These are phyloP conservation scores for Hypoxylon sp. DNA, from an alignment of 2,329 filamentous ascomycete genomes.

Conservation along the genomic window DNA sequence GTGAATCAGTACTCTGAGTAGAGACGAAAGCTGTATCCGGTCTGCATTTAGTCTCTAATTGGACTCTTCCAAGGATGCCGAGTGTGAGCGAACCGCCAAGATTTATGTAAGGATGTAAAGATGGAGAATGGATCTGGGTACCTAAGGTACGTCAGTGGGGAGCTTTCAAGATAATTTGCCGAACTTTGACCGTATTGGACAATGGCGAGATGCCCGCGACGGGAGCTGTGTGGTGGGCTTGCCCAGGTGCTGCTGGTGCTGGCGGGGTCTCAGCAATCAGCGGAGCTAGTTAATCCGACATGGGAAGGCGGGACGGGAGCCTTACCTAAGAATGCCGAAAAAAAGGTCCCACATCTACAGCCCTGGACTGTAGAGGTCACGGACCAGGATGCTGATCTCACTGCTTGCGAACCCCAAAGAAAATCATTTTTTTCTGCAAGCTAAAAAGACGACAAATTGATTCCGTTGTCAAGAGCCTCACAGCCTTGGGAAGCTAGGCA, in stretches of 20 bases:
- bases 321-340: constrained; percentile 4
- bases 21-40: constrained; percentile 1
- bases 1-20: constrained; percentile 1
- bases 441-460: constrained; percentile 29
- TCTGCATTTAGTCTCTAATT: not conserved
- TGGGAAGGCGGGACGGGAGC: constrained; percentile 11
- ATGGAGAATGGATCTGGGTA: not conserved
- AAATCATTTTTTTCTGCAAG: constrained; percentile 32
- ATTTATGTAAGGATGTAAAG: constrained; percentile 17
- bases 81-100: constrained; percentile 16
- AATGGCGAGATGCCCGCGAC: constrained; percentile 11
- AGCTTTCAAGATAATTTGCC: no score
- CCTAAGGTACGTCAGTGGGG: no score
- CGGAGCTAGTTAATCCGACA: no score
- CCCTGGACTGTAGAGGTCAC: not conserved
- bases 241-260: no score
- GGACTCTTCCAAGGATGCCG: constrained; percentile 2
- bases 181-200: not conserved
- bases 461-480: constrained; percentile 31
- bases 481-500: constrained; percentile 28
- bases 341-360: not conserved
- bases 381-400: constrained; percentile 37
- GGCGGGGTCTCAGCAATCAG: no score
- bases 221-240: no score
- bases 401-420: constrained; percentile 30